Base-by-base conservation (phyloP, 306 rosid genomes). In the Citrullus amarus region DNA sequence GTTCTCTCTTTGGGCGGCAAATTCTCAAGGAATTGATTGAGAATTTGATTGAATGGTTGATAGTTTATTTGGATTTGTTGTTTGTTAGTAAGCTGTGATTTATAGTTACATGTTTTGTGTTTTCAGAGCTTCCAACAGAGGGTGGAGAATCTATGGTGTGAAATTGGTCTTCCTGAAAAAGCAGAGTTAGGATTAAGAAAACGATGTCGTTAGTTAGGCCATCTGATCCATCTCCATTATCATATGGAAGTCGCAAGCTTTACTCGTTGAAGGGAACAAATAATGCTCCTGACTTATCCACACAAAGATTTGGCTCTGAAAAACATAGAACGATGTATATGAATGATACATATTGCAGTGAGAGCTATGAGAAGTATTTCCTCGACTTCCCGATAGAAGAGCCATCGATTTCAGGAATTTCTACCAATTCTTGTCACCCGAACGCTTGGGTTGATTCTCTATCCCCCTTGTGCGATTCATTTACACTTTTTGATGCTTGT, bases 301-400 rank as follows among this genome's bases (percentile, higher is more conserved):
- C 91, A 30, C 92, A 90, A 82, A 81, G 59, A 38, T 84, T 80
- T 78, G 79, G 81, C 43, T 78, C 90, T 15, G 91, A 88, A 34
- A 83, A 86, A 88, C 85, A 83, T 28, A 85, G 84, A 82, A 82
- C 79, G 75, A 48, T 81, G 81, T 81, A 79, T 56, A 84, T 67
- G 58, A 78, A 91, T 77, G 93, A 95, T 85, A 81, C 95, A 73
- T 86, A 82, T 86, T 65, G 84, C 82, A 66, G 82, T 16, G 87
- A 95, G 91, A 90, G 91, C 78, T 91, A 88, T n/a, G 92, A 87
- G 80, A 93, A 93, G 87, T 85, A 93, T 81, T 92, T 92, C 75
- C 86, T 71, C 14, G 96, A 91, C 81, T 92, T 93, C 59, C 92
- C 92, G 16, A 79, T 81, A 2, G 93, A 92, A 78, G 98, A 86